Evolutionary conservation across 2,329 filamentous ascomycete species (phyloP).

Genomic region (Fusarium sp.): DNA sequence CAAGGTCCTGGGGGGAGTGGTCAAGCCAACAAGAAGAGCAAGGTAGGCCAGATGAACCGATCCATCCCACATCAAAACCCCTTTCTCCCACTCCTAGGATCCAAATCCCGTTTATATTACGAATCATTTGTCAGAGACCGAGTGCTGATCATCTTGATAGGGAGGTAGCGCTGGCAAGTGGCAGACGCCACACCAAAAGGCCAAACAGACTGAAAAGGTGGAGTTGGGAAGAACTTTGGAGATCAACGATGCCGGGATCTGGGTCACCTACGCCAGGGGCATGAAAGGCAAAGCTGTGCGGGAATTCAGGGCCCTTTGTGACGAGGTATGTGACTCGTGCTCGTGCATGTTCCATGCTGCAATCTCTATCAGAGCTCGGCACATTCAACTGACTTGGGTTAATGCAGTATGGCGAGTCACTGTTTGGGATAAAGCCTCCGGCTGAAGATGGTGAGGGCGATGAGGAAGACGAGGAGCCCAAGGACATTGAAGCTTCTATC

Average conservation of each 20-base stretch:
- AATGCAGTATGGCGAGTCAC: conserved; percentile 72
- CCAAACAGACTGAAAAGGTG: conserved; percentile 58
- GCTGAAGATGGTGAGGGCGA: conserved; percentile 48
- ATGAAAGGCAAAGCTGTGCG: conserved; percentile 77
- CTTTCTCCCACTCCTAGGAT: not conserved
- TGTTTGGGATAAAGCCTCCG: conserved; percentile 64
- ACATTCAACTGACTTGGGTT: conserved; percentile 15
- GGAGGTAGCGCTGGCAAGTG: conserved; percentile 68
- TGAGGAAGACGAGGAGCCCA: conserved; percentile 54
- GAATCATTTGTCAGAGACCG: not conserved
- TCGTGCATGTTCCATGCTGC: not conserved
- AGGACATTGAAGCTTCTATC: conserved; percentile 81
- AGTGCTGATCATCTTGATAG: conserved; percentile 45
- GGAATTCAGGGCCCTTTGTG: conserved; percentile 75
- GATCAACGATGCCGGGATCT: conserved; percentile 79
- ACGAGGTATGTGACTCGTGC: conserved; percentile 62
- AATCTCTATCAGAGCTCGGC: not conserved
- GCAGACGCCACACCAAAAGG: conserved; percentile 70
- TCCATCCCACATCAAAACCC: not conserved
- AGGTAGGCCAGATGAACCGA: conserved; percentile 46
- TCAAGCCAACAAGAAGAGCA: conserved; percentile 54
- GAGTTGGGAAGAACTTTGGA: conserved; percentile 65
- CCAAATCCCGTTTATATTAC: not conserved
- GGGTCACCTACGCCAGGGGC: conserved; percentile 80
- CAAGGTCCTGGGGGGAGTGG: conserved; percentile 45